phyloP scores from a whole-genome alignment of 140 eudicot species.

The Stevia rebaudiana region DNA sequence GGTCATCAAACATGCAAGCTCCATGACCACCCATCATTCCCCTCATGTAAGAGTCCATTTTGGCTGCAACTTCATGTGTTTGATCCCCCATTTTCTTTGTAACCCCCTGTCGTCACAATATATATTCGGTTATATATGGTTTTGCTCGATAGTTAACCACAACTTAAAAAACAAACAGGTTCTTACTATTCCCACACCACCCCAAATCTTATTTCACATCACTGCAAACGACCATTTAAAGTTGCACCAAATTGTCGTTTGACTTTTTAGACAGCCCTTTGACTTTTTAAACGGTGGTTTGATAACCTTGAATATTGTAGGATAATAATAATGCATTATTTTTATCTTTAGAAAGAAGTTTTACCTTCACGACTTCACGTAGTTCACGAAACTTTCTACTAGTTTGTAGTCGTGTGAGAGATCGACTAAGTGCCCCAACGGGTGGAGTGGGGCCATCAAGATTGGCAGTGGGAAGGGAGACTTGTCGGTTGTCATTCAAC shows the following conservation, averaged over 20 bases:
- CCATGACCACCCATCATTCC: constrained; percentile 31
- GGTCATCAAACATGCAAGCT: constrained; percentile 52
- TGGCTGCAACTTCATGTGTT: constrained; percentile 52
- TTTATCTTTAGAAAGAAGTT: constrained; percentile 9
- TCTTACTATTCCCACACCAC: too few relatives aligned
- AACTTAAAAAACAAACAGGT: too few relatives aligned
- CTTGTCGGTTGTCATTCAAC: constrained; percentile 66
- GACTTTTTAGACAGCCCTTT: too few relatives aligned
- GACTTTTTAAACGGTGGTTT: too few relatives aligned
- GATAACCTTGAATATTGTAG: too few relatives aligned
- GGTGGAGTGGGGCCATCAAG: constrained; percentile 67
- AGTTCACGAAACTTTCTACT: constrained; percentile 40
- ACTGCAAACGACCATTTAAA: too few relatives aligned
- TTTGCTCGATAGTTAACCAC: too few relatives aligned
- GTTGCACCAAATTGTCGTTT: too few relatives aligned
- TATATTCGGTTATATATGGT: not conserved
- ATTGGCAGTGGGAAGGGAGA: constrained; percentile 67
- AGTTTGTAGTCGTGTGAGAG: constrained; percentile 49
- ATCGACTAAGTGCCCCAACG: constrained; percentile 62
- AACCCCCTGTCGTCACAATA: constrained; percentile 35
- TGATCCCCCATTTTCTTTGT: constrained; percentile 43
- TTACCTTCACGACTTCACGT: constrained; percentile 51
- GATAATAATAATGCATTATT: too few relatives aligned
- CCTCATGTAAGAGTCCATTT: constrained; percentile 38
- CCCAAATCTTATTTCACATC: too few relatives aligned